Evolutionary conservation across 1,139 yeast genomes (phyloP).

Genomic region (Kodamaea derodonti): DNA sequence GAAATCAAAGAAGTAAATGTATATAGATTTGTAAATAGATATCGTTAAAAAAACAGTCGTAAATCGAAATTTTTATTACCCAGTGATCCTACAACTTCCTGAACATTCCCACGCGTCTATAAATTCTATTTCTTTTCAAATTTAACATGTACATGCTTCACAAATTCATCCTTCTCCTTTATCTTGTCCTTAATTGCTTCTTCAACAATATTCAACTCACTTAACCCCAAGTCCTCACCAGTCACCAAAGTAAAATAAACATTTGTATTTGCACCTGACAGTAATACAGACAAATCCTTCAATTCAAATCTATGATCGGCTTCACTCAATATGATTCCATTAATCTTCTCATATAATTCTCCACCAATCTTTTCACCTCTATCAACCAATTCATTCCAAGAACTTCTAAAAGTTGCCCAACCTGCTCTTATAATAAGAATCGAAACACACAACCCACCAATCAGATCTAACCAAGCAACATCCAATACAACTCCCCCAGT

Average conservation of each 20-base stretch:
- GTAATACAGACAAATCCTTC: constrained; percentile 50
- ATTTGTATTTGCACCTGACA: constrained; percentile 69
- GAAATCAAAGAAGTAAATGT: constrained; percentile 12
- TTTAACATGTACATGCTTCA: constrained; percentile 19
- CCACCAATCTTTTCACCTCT: constrained; percentile 34
- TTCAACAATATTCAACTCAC: constrained; percentile 29
- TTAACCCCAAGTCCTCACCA: constrained; percentile 15
- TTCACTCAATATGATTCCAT: constrained; percentile 16
- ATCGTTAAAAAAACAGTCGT: constrained; percentile 1
- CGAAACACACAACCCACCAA: constrained; percentile 88
- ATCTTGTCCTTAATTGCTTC: constrained; percentile 21
- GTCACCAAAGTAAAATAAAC: constrained; percentile 26
- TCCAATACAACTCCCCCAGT: constrained; percentile 77
- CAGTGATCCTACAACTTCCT: no score
- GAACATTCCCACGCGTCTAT: no score
- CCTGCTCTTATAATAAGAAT: constrained; percentile 82
- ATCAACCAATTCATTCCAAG: constrained; percentile 77
- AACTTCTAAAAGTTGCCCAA: constrained; percentile 61
- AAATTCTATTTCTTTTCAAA: no score
- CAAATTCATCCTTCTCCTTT: constrained; percentile 24
- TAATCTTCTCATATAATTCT: constrained; percentile 27
- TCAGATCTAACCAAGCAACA: constrained; percentile 81
- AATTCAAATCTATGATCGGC: constrained; percentile 29
- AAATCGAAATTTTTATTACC: no score
- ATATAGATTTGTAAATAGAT: constrained; percentile 9